A percentile compares a stretch with the other conserved stretches of the same genome.
These are phyloP conservation scores for Chrysopogon serrulatus DNA, from an alignment of 176 grass and related monocot species.

Conservation along the genomic window DNA sequence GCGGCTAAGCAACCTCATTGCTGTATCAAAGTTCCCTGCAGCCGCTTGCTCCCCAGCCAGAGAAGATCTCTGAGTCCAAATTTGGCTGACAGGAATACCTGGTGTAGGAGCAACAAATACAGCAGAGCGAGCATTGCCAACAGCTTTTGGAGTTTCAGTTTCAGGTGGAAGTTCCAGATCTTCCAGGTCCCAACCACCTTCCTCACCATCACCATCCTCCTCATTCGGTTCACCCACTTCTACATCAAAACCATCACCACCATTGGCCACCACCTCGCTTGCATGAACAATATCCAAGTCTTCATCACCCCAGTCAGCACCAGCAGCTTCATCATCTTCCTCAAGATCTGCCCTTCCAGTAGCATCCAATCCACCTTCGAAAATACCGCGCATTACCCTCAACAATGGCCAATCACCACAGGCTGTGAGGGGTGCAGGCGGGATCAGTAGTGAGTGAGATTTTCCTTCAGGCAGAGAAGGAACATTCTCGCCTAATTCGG, in stretches of 20 bases:
- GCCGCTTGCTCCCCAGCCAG: constrained; percentile 91
- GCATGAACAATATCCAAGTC: constrained; percentile 86
- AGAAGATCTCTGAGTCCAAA: constrained; percentile 98
- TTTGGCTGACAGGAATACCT: constrained; percentile 91
- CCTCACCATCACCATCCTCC: constrained; percentile 67
- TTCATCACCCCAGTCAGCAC: constrained; percentile 92
- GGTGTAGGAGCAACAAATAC: constrained; percentile 74
- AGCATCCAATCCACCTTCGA: constrained; percentile 82
- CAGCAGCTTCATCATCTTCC: constrained; percentile 73
- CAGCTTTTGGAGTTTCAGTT: constrained; percentile 64
- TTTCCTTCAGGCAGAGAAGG: constrained; percentile 76
- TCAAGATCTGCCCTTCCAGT: constrained; percentile 58
- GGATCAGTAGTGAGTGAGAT: constrained; percentile 59
- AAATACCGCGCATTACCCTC: constrained; percentile 87
- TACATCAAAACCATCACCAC: constrained; percentile 48
- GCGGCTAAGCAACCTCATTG: constrained; percentile 81
- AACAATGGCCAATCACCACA: constrained; percentile 92
- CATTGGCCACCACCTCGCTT: constrained; percentile 61
- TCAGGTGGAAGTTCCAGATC: constrained; percentile 91
- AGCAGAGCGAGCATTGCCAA: constrained; percentile 40
- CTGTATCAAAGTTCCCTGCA: constrained; percentile 92
- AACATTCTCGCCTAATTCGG: constrained; percentile 86
- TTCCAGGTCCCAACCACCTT: constrained; percentile 95
- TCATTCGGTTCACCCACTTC: constrained; percentile 64
- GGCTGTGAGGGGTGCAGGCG: constrained; percentile 62